phyloP scores from a whole-genome alignment of 2,329 filamentous ascomycete species.

The Clonostachys rhizophaga region DNA sequence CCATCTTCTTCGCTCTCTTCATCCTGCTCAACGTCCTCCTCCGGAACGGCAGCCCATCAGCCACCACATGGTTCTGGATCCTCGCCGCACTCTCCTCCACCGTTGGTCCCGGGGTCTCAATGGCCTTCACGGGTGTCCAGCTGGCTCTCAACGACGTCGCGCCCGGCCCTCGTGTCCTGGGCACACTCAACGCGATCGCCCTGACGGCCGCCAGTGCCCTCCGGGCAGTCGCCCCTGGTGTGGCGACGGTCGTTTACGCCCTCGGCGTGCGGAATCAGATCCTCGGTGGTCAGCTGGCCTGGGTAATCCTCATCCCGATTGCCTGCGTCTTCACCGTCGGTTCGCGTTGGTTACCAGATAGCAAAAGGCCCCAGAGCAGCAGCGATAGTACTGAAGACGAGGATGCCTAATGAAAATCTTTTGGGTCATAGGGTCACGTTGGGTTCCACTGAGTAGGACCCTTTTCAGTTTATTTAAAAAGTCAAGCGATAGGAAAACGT shows the following conservation, averaged over 20 bases:
- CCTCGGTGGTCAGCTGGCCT: conserved; percentile 51
- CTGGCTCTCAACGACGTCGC: conserved; percentile 71
- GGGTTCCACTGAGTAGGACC: no score
- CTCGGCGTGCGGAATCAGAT: conserved; percentile 58
- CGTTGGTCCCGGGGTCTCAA: conserved; percentile 55
- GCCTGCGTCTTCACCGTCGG: conserved; percentile 16
- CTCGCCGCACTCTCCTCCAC: conserved; percentile 35
- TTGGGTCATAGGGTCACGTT: no score
- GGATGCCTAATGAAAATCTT: neutral
- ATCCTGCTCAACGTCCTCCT: conserved; percentile 49
- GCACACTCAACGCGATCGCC: conserved; percentile 61
- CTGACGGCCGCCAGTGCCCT: conserved; percentile 57
- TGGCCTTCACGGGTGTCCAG: conserved; percentile 68
- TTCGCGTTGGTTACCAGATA: conserved; percentile 18
- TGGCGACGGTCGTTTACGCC: conserved; percentile 65
- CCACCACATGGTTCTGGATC: conserved; percentile 51
- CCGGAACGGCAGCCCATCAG: conserved; percentile 23
- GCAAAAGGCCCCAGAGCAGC: conserved; percentile 6
- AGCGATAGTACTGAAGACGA: neutral
- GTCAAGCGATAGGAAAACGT: no score
- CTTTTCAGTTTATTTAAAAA: no score
- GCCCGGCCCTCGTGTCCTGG: conserved; percentile 59
- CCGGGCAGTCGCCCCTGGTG: conserved; percentile 60
- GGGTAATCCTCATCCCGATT: conserved; percentile 23
- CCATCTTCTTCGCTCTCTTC: conserved; percentile 56